Evolutionary conservation across 108 stramenopile genomes (phyloP), one percentile per base, ranked within the genome.

Genomic region (Skeletonema potamos): DNA sequence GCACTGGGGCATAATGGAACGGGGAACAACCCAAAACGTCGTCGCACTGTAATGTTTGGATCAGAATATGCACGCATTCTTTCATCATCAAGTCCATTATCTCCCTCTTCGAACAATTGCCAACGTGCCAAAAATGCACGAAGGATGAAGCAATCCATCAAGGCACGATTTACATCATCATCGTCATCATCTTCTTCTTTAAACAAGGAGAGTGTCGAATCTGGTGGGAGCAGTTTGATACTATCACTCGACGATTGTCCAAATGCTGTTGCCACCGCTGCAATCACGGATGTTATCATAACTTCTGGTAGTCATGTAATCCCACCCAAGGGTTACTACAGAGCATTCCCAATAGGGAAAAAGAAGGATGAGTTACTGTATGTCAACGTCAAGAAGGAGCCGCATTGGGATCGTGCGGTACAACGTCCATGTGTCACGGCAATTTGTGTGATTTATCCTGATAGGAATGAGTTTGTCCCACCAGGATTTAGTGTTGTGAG

Each of bases 401-500:
- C 82, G 4, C 90, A 85, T 65, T 95, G 94, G 94, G 91, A 95
- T 76, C 59, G 89, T 60, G 94, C 94, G 22, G 91, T 90, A 20
- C 94, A 95, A 58, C 70, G 94, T 32, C 94, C 94, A 13, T 92
- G 91, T 64, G 91, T 95, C 3, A 92, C 91, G 2, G 88, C 90
- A 22, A 37, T 95, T 24, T 74, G 87, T 24, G 69, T 95, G 13
- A 87, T 95, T 59, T 92, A 89, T 77, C 94, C 94, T 20, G 87
- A 91, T 58, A 66, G 87, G 54, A 83, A 88, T 54, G 94, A 95
- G 72, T 89, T 92, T 73, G 91, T 95, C 13, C 94, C 94, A 6
- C 94, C 90, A 11, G 94, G 94, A 6, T 95, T 89, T 82, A 86
- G 84, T 71, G 86, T 95, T 6, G 91, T 91, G 33, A 64, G 88